Evolutionary conservation across 306 rosid species (phyloP), one percentile per base, ranked within the genome.

Genomic region (Trifolium repens): DNA sequence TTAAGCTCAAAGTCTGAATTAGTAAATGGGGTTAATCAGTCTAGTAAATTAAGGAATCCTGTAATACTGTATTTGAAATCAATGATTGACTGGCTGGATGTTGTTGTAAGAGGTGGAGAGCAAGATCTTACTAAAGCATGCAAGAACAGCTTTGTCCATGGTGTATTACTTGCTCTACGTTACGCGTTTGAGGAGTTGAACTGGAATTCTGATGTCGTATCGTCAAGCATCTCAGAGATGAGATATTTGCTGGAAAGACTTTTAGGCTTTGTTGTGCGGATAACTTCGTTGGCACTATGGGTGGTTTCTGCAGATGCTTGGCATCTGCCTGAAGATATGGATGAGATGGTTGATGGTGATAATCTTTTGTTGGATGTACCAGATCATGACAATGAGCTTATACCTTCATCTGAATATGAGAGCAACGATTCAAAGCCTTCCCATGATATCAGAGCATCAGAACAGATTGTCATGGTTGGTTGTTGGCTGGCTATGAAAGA

Each of bases 401-500:
- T 80, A 59, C 54, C 80, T 78, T 80, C 80, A 9, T 81, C 85
- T 47, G 89, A 88, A 73, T 64, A 73, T 44, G 91, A 83, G 75
- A 85, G 81, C 49, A 77, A 74, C 50, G 71, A 60, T 80, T 80
- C 88, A 69, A 86, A 87, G 69, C 73, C 69, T 72, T 55, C 78
- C 46, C 79, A 50, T 70, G 86, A 80, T 82, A 87, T 61, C 49
- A 84, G 90, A 79, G 73, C 90, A 60, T 89, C 94, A 10, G 98
- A 90, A 49, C 99, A 94, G 83, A 81, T 80, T 81, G 96, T 94
- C 71, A 94, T 94, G 99, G 99, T 90, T 89, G 97, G 99, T 75
- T 94, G 97, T 83, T 94, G 99, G 99, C 93, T 94, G 59, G 99
- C 99, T 35, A 92, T 94, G 99, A 94, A 94, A 85, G 99, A 94